Evolutionary conservation across 2,329 filamentous ascomycete species (phyloP).

Genomic region (Parastagonospora avenae): DNA sequence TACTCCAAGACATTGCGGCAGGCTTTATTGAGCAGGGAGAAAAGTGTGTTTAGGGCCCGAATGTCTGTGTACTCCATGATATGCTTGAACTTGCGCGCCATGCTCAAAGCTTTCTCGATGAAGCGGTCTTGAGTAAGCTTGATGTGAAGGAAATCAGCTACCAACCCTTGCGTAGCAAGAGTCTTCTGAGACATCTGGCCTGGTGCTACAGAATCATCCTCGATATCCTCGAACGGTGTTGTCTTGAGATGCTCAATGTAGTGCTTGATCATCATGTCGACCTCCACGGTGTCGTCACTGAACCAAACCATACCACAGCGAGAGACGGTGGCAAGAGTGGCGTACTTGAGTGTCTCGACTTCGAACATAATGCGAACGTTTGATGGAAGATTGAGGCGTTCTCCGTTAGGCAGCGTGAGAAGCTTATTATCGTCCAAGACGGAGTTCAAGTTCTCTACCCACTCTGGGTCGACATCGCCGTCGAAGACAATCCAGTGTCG

Average conservation of each 20-base stretch:
- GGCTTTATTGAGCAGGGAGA: constrained; percentile 93
- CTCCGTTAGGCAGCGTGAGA: constrained; percentile 93
- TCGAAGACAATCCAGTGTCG: constrained; percentile 99
- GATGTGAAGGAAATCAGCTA: constrained; percentile 77
- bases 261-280: constrained; percentile 89
- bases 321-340: constrained; percentile 97
- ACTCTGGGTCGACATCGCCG: constrained; percentile 97
- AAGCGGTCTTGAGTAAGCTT: constrained; percentile 81
- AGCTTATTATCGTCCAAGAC: constrained; percentile 99
- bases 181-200: constrained; percentile 64
- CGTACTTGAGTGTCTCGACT: constrained; percentile 96
- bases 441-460: constrained; percentile 99
- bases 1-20: constrained; percentile 94
- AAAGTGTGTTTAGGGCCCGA: constrained; percentile 87
- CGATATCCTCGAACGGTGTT: constrained; percentile 89
- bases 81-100: constrained; percentile 81
- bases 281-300: constrained; percentile 94
- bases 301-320: constrained; percentile 99
- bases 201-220: constrained; percentile 80
- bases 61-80: constrained; percentile 98
- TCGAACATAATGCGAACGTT: constrained; percentile 99
- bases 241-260: constrained; percentile 84
- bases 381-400: constrained; percentile 89
- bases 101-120: constrained; percentile 74
- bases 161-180: constrained; percentile 75